Percentiles rank a stretch among this genome's conserved stretches.
phyloP scores from a whole-genome alignment of 352 stramenopile genomes.

The Phytopythium aichiense region DNA sequence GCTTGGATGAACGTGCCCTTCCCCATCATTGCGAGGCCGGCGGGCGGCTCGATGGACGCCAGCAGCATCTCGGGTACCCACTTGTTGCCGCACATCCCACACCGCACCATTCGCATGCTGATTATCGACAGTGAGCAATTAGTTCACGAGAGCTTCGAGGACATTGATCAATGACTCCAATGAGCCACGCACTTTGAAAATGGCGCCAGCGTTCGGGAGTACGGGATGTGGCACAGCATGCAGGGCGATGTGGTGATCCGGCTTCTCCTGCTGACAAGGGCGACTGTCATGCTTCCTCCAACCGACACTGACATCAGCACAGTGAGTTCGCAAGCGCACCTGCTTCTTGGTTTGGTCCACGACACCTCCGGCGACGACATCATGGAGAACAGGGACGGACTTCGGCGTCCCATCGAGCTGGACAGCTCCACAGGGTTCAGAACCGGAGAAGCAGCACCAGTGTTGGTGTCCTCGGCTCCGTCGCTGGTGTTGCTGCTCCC shows the following conservation, averaged over 20 bases:
- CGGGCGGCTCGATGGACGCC: conserved; percentile 84
- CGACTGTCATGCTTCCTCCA: neutral
- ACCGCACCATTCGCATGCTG: conserved; percentile 96
- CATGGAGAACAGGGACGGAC: conserved; percentile 38
- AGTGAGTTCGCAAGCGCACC: conserved; percentile 13
- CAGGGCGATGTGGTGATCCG: conserved; percentile 75
- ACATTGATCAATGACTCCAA: neutral
- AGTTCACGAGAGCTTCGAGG: neutral
- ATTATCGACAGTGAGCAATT: conserved; percentile 2
- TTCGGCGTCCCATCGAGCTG: conserved; percentile 34
- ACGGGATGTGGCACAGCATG: conserved; percentile 96
- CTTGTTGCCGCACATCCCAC: conserved; percentile 95
- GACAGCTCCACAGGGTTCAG: conserved; percentile 33
- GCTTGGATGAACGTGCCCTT: conserved; percentile 95
- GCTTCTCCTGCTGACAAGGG: conserved; percentile 26
- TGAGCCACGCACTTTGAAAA: conserved; percentile 87
- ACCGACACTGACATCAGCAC: neutral
- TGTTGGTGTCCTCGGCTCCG: conserved; percentile 12
- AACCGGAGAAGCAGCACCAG: conserved; percentile 22
- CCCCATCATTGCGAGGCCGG: conserved; percentile 82
- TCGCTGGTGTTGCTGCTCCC: conserved; percentile 33
- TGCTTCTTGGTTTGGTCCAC: conserved; percentile 21
- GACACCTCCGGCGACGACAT: conserved; percentile 13
- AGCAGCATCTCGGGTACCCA: conserved; percentile 97
- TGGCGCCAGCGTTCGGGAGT: conserved; percentile 92